These are phyloP conservation scores for Fusarium beomiforme DNA, from an alignment of 2,329 filamentous ascomycete genomes.

Conservation along the genomic window DNA sequence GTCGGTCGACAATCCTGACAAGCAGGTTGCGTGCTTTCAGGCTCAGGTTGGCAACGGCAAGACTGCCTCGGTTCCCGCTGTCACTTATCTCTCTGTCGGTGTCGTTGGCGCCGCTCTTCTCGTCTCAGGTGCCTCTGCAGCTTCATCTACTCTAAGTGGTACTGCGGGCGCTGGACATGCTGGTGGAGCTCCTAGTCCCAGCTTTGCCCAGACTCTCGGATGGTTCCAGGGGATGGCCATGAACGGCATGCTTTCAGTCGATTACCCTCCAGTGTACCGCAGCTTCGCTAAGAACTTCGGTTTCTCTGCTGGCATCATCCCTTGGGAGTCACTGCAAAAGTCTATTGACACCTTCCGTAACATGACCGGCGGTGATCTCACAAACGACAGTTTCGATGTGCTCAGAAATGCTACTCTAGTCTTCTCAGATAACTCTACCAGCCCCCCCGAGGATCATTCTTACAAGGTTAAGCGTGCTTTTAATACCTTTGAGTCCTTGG, in stretches of 20 bases:
- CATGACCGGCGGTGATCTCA: slow-evolving; percentile 87
- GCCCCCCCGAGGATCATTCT: slow-evolving; percentile 51
- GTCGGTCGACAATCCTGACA: slow-evolving; percentile 61
- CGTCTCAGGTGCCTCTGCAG: slow-evolving; percentile 76
- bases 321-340: slow-evolving; percentile 82
- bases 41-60: slow-evolving; percentile 89
- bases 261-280: slow-evolving; percentile 86
- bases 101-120: slow-evolving; percentile 86
- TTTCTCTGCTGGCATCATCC: slow-evolving; percentile 86
- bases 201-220: slow-evolving; percentile 84
- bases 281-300: slow-evolving; percentile 94
- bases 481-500: slow-evolving; percentile 57
- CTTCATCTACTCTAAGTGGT: slow-evolving; percentile 65
- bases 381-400: slow-evolving; percentile 77
- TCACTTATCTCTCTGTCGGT: slow-evolving; percentile 85
- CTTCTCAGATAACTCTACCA: slow-evolving; percentile 69
- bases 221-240: slow-evolving; percentile 95
- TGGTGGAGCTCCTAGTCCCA: slow-evolving; percentile 77
- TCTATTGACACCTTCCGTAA: slow-evolving; percentile 86
- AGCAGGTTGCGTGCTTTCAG: slow-evolving; percentile 82
- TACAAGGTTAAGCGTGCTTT: slow-evolving; percentile 66
- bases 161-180: slow-evolving; percentile 61
- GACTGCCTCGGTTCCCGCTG: slow-evolving; percentile 76
- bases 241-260: slow-evolving; percentile 95
- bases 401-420: slow-evolving; percentile 81